A percentile compares a stretch with the other conserved stretches of the same genome.
phyloP scores from a whole-genome alignment of 1,284 basidiomycete genomes.

The Ustilago cynodontis region DNA sequence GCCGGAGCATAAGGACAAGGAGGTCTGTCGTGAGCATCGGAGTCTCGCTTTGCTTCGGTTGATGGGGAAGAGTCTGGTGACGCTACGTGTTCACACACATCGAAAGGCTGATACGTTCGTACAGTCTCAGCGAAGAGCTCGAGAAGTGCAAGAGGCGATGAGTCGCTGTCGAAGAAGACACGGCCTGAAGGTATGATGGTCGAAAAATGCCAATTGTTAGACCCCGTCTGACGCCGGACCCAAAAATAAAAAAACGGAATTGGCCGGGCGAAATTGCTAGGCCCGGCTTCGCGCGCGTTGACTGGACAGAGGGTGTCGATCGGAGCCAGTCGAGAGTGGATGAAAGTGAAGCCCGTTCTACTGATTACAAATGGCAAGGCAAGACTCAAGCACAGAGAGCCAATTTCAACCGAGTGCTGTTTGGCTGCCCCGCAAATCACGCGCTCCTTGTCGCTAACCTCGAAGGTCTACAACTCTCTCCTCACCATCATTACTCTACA shows the following conservation, averaged over 20 bases:
- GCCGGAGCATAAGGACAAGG: too few species aligned
- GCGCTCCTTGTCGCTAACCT: conserved; percentile 1
- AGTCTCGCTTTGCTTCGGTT: too few species aligned
- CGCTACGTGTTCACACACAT: too few species aligned
- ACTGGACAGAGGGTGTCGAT: conserved; percentile 13
- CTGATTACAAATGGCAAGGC: conserved; percentile 25
- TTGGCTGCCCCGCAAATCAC: conserved; percentile 15
- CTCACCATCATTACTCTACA: background rate
- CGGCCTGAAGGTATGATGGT: too few species aligned
- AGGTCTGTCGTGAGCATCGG: too few species aligned
- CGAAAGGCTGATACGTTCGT: background rate
- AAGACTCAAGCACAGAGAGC: conserved; percentile 21
- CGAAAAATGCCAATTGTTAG: conserved; percentile 18
- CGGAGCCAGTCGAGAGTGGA: conserved; percentile 31
- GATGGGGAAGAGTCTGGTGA: too few species aligned
- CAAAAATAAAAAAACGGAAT: conserved; percentile 27
- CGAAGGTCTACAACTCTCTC: background rate
- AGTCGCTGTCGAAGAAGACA: too few species aligned
- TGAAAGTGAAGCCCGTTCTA: conserved; percentile 3
- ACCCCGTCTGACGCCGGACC: conserved; percentile 10
- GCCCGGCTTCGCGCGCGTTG: conserved; percentile 12
- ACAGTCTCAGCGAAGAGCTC: too few species aligned
- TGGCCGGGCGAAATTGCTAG: conserved; percentile 33
- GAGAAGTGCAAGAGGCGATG: too few species aligned
- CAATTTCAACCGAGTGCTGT: background rate